These are phyloP conservation scores for Grigorovia yakushimaensis DNA, from an alignment of 805 yeast species.

Conservation along the genomic window DNA sequence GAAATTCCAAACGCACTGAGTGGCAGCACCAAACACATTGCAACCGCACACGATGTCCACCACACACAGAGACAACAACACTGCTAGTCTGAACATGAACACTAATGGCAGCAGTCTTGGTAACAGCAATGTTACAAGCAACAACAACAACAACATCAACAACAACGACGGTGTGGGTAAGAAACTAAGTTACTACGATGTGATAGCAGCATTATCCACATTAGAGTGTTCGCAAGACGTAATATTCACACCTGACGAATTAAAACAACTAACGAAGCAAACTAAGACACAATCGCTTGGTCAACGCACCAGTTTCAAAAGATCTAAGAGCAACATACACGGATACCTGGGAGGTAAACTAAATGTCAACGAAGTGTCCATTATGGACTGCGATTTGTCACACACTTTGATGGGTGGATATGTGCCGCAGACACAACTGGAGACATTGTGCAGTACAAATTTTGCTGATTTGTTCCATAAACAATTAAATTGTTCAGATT, in stretches of 20 bases:
- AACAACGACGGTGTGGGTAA: background rate
- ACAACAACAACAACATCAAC: background rate
- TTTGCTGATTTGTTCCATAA: slow-evolving; percentile 27
- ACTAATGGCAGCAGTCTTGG: too few relatives aligned
- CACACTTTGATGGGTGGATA: slow-evolving; percentile 27
- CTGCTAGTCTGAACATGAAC: too few relatives aligned
- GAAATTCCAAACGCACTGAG: too few relatives aligned
- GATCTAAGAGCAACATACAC: slow-evolving; percentile 10
- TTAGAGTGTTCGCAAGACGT: slow-evolving; percentile 25
- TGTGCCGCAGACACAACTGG: slow-evolving; percentile 26
- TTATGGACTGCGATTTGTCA: slow-evolving; percentile 20
- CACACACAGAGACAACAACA: too few relatives aligned
- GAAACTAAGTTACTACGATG: slow-evolving; percentile 20
- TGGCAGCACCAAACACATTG: too few relatives aligned
- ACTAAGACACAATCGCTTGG: background rate
- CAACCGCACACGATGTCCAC: too few relatives aligned
- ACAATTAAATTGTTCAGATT: slow-evolving; percentile 21
- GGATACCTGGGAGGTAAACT: slow-evolving; percentile 25
- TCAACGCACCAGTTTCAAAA: background rate
- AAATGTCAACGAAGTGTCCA: slow-evolving; percentile 17
- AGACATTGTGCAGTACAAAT: slow-evolving; percentile 25
- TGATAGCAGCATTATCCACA: slow-evolving; percentile 24
- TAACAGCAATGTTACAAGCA: too few relatives aligned
- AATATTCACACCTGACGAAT: slow-evolving; percentile 17
- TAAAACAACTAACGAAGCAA: slow-evolving; percentile 14